Conservation (phyloP, 495 filamentous ascomycete genomes). For the Neurospora tetraspora region DNA sequence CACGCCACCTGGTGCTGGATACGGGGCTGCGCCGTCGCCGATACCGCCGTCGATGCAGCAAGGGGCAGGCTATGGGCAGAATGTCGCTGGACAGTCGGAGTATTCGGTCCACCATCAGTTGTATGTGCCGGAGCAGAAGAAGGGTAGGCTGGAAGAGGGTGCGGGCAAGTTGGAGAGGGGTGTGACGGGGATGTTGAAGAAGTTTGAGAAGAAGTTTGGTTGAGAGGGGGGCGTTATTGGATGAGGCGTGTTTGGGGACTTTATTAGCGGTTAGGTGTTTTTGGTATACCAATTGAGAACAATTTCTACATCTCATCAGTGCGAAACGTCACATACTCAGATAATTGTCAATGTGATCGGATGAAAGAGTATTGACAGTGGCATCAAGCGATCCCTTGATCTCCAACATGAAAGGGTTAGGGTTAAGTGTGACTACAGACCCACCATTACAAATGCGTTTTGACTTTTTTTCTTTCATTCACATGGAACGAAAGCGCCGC, state of each 20-base stretch:
- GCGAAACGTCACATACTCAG: neutral
- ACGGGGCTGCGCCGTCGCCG: slow-evolving; percentile 17
- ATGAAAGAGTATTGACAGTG: neutral
- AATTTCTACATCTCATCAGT: neutral
- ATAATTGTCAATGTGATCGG: neutral
- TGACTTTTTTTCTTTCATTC: neutral
- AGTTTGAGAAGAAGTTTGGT: slow-evolving; percentile 76
- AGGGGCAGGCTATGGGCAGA: slow-evolving; percentile 49
- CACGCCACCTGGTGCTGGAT: slow-evolving; percentile 13
- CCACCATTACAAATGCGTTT: neutral
- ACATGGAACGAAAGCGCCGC: neutral
- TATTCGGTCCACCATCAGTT: slow-evolving; percentile 68
- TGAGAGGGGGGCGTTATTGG: neutral
- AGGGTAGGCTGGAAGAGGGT: slow-evolving; percentile 56
- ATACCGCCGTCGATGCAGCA: slow-evolving; percentile 18
- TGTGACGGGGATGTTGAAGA: slow-evolving; percentile 75
- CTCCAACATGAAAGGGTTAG: neutral
- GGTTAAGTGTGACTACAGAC: neutral
- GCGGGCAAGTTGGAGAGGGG: slow-evolving; percentile 66
- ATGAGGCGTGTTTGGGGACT: neutral
- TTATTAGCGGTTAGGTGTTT: neutral
- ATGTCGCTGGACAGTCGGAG: slow-evolving; percentile 22
- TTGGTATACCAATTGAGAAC: neutral
- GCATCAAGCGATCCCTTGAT: neutral
- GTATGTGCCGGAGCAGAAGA: slow-evolving; percentile 60